These are phyloP conservation scores for Podaxis pistillaris DNA, from an alignment of 768 basidiomycete genomes.

Conservation along the genomic window DNA sequence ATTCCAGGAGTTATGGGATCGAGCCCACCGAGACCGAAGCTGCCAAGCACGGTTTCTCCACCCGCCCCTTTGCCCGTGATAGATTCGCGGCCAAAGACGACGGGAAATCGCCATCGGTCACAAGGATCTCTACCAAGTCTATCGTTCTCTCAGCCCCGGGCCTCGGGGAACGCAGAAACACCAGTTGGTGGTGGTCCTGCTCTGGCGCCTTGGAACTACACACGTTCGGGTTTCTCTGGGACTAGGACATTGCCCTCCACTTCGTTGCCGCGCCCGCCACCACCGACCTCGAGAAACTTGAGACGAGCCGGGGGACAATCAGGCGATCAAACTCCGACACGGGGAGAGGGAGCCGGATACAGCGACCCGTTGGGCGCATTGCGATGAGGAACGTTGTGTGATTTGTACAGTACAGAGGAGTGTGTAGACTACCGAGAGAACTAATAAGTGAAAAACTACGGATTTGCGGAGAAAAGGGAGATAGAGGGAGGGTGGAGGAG, in stretches of 20 bases:
- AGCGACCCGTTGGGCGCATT: constrained; percentile 44
- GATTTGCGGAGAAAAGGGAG: neutral
- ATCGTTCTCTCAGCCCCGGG: neutral
- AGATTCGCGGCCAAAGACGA: constrained; percentile 30
- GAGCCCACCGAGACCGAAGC: constrained; percentile 9
- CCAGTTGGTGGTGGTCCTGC: constrained; percentile 12
- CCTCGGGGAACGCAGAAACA: constrained; percentile 13
- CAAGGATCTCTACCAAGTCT: neutral
- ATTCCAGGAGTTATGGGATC: constrained; percentile 9
- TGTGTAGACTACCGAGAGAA: constrained; percentile 12
- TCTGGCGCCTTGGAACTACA: constrained; percentile 58
- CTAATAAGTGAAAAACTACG: neutral
- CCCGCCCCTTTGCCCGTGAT: constrained; percentile 38
- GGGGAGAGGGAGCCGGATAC: constrained; percentile 21
- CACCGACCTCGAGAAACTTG: constrained; percentile 43
- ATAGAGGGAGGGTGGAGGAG: neutral
- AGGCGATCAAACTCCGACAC: constrained; percentile 29
- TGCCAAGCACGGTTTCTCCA: constrained; percentile 24
- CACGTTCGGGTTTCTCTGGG: constrained; percentile 47
- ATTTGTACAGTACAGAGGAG: constrained; percentile 15
- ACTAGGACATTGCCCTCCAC: constrained; percentile 32
- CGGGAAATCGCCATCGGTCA: constrained; percentile 19
- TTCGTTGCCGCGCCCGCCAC: constrained; percentile 50
- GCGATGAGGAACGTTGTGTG: constrained; percentile 21
- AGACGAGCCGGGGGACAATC: constrained; percentile 23